phyloP scores from a whole-genome alignment of 1,139 yeast species.

The Yamadazyma buinensis region DNA sequence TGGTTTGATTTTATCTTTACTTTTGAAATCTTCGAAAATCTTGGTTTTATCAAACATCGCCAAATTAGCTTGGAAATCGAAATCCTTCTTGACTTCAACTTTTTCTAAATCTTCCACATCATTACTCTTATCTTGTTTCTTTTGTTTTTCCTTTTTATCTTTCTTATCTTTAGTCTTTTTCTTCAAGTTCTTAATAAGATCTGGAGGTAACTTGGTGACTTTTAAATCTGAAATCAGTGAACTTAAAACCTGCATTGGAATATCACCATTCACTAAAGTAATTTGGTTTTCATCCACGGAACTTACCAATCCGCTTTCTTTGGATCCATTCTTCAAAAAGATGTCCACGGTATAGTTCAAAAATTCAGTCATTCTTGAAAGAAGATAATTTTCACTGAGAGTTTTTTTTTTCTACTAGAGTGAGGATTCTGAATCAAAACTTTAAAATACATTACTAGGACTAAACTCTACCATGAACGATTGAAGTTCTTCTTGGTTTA shows the following conservation, averaged over 20 bases:
- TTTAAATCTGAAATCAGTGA: conserved; percentile 43
- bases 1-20: conserved; percentile 58
- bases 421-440: not conserved
- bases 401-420: not conserved
- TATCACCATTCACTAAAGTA: conserved; percentile 28
- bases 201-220: conserved; percentile 47
- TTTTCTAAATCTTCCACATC: not conserved
- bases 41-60: conserved; percentile 78
- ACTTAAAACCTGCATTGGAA: conserved; percentile 27
- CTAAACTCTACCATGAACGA: conserved; percentile 6
- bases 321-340: conserved; percentile 42
- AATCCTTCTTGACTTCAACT: conserved; percentile 38
- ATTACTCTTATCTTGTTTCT: not conserved
- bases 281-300: conserved; percentile 41
- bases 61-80: conserved; percentile 82
- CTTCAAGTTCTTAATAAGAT: conserved; percentile 13
- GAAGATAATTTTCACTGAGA: no score
- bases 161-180: conserved; percentile 15
- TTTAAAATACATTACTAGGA: conserved; percentile 5
- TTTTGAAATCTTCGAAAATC: conserved; percentile 74
- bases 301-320: conserved; percentile 44
- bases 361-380: conserved; percentile 44
- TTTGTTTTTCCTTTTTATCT: conserved; percentile 6
- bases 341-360: conserved; percentile 53
- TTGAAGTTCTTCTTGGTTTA: conserved; percentile 6